Base-by-base conservation (phyloP, 768 basidiomycete species). In the Holtermannia corniformis region DNA sequence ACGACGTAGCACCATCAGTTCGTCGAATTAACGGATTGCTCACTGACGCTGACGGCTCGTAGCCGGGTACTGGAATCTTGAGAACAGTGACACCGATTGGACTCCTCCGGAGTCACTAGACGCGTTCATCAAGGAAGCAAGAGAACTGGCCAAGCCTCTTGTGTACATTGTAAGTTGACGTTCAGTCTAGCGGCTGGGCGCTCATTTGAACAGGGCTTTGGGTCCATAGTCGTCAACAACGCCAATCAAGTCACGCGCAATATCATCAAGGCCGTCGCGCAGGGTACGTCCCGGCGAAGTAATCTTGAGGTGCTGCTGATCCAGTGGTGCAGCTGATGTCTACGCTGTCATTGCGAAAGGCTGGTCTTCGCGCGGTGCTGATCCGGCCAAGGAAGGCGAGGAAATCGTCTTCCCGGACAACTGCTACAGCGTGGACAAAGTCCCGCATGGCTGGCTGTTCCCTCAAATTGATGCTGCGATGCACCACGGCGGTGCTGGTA, bases 401-500 rank as follows among this genome's bases (percentile, higher is more conserved):
- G 74, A 77, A 21, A 72, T 77, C 27, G 70, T 66, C 20, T 76
- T 80, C 24, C 82, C 82, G 1, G 47, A 48, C 4, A 67, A 59
- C 49, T 65, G 59, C 50, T 64, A 59, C 22, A 56, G 77, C 59
- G 59, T 85, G n/a, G 80, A 83, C 37, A 81, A 80, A 64, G 75
- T 84, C 5, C 83, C 83, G 2, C 83, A 85, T 65, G 81, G 65
- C 26, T 74, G 72, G 72, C 60, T 74, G 19, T 72, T 74, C 56
- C 64, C 65, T 0, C 60, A 60, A 44, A 74, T 85, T 11, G 79
- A 82, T 60, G 83, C 82, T 1, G 81, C 76, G 7, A 52, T 83
- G 41, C 82, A 83, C 68, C 82, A 84, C 56, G 83, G 83, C 20
- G 83, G 83, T 5, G 83, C 83, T 3, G 83, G 83, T 12, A 85